phyloP scores from a whole-genome alignment of 2,329 filamentous ascomycete species.

The Xylariaceae sp. region DNA sequence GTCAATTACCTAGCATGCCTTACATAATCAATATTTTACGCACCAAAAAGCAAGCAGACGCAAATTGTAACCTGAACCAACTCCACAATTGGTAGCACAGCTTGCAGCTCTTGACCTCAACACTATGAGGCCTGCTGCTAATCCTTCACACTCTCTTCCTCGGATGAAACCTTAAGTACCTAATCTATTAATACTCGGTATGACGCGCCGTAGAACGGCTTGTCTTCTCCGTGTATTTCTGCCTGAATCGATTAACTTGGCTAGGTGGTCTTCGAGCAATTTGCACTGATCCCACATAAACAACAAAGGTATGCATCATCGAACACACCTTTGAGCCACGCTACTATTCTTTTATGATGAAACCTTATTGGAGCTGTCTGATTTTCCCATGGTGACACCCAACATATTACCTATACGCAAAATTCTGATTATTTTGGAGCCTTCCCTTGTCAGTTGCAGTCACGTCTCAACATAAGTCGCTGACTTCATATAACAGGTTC shows the following conservation, averaged over 20 bases:
- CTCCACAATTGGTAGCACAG: not conserved
- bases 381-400: conserved; percentile 68
- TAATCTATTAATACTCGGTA: not conserved
- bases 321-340: not conserved
- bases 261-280: not conserved
- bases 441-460: not conserved
- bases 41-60: conserved; percentile 3
- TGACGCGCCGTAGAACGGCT: conserved; percentile 9
- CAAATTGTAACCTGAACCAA: not conserved
- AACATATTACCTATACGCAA: conserved; percentile 64
- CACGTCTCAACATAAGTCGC: not conserved
- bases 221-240: not conserved
- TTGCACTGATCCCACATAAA: not conserved
- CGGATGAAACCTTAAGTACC: not conserved
- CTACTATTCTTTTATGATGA: conserved; percentile 46
- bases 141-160: conserved; percentile 2
- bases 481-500: conserved; percentile 1
- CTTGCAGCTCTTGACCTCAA: conserved; percentile 1
- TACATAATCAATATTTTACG: not conserved
- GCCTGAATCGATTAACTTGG: not conserved
- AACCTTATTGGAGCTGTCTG: conserved; percentile 82
- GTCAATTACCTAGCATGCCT: too few relatives aligned
- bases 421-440: conserved; percentile 43
- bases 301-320: conserved; percentile 15
- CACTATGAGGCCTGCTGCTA: conserved; percentile 2